These are phyloP conservation scores for Candida saitoana DNA, from an alignment of 805 yeast genomes.

Conservation along the genomic window DNA sequence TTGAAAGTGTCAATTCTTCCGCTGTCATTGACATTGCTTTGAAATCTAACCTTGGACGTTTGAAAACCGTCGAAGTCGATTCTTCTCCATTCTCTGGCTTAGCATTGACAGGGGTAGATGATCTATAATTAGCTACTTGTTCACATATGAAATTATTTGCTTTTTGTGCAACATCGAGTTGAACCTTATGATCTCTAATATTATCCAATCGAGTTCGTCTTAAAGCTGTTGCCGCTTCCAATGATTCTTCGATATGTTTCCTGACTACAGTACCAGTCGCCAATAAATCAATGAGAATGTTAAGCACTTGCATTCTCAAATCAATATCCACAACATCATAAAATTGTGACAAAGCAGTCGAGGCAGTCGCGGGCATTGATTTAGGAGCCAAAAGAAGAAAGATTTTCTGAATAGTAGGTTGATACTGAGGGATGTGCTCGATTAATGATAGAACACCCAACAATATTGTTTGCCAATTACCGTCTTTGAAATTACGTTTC, in stretches of 20 bases:
- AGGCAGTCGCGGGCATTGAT: constrained; percentile 45
- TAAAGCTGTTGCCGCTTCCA: constrained; percentile 57
- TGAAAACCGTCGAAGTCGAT: constrained; percentile 6
- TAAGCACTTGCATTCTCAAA: constrained; percentile 53
- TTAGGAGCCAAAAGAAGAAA: constrained; percentile 57
- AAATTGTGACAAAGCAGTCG: constrained; percentile 51
- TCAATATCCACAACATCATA: constrained; percentile 47
- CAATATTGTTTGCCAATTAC: constrained; percentile 78
- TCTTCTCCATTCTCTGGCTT: constrained; percentile 3
- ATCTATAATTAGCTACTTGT: constrained; percentile 5
- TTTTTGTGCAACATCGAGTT: constrained; percentile 48
- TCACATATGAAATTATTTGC: constrained; percentile 21
- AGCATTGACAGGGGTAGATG: background rate
- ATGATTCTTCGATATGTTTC: constrained; percentile 59
- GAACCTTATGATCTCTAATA: constrained; percentile 53
- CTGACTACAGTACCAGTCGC: constrained; percentile 58
- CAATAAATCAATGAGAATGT: constrained; percentile 60
- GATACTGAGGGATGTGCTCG: constrained; percentile 54
- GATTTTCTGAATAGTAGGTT: constrained; percentile 46
- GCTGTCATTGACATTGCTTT: constrained; percentile 38
- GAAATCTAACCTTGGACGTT: constrained; percentile 24
- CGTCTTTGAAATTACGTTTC: constrained; percentile 72
- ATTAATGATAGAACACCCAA: constrained; percentile 67
- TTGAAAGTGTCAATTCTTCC: constrained; percentile 36
- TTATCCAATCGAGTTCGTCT: constrained; percentile 67